Conservation (phyloP, 371 early-diverging fungal species). For the Dipsacomyces acuminosporus region DNA sequence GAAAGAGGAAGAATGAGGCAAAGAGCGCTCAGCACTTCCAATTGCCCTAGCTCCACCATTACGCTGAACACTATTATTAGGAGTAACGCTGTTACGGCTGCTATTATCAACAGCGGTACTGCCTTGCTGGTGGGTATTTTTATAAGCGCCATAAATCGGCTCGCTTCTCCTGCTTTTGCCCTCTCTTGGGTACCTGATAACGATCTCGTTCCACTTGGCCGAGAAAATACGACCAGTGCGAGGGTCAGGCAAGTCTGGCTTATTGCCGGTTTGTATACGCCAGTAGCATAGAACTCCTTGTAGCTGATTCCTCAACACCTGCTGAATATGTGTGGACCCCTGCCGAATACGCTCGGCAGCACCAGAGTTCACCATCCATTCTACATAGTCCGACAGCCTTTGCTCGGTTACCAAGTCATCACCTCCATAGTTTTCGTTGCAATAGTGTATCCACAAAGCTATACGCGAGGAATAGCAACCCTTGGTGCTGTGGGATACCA, state of each 20-base stretch:
- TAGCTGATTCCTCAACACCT: slow-evolving; percentile 42
- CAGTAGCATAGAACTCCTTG: slow-evolving; percentile 45
- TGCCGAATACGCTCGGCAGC: slow-evolving; percentile 44
- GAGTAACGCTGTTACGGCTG: too few relatives aligned
- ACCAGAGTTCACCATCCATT: slow-evolving; percentile 43
- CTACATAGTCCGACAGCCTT: slow-evolving; percentile 36
- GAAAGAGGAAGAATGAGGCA: too few relatives aligned
- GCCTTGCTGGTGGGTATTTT: too few relatives aligned
- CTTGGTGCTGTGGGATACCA: slow-evolving; percentile 37
- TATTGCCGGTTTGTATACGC: slow-evolving; percentile 29
- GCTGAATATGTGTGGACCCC: slow-evolving; percentile 33
- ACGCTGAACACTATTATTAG: too few relatives aligned
- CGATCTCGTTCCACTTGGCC: slow-evolving; percentile 34
- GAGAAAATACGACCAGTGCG: slow-evolving; percentile 22
- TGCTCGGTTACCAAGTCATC: slow-evolving; percentile 27
- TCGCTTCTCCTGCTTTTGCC: slow-evolving; percentile 26
- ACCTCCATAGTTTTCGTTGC: slow-evolving; percentile 19
- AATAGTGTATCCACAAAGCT: slow-evolving; percentile 42
- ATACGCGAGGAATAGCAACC: slow-evolving; percentile 46
- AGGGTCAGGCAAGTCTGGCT: slow-evolving; percentile 20
- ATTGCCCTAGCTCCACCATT: too few relatives aligned
- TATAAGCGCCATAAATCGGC: slow-evolving; percentile 26
- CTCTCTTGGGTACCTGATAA: slow-evolving; percentile 27
- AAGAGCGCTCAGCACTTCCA: too few relatives aligned
- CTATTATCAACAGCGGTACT: too few relatives aligned